Percentiles rank a stretch among this genome's conserved stretches.
Evolutionary conservation across 2,329 filamentous ascomycete species (phyloP).

Genomic region (Aspergillus fumigatus): DNA sequence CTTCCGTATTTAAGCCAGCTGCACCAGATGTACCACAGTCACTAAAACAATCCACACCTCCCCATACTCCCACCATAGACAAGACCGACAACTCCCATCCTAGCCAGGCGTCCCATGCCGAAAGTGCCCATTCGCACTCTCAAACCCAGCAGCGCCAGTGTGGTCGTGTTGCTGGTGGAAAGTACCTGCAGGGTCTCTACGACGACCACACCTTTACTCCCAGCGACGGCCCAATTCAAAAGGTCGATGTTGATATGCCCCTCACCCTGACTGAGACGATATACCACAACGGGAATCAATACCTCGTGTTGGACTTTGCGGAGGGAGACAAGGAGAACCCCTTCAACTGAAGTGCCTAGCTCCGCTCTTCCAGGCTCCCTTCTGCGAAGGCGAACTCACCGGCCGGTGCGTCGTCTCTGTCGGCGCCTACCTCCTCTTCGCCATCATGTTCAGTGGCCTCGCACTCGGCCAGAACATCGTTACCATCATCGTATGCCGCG

Average conservation of each 20-base stretch:
- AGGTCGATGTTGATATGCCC: slow-evolving; percentile 48
- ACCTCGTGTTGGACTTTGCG: slow-evolving; percentile 45
- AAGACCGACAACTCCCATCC: slow-evolving; percentile 19
- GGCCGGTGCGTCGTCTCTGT: slow-evolving; percentile 46
- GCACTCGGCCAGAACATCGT: slow-evolving; percentile 46
- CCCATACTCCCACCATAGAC: slow-evolving; percentile 16
- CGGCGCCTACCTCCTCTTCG: slow-evolving; percentile 45
- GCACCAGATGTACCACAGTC: too few species aligned
- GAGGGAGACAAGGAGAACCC: slow-evolving; percentile 47
- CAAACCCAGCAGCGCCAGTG: slow-evolving; percentile 6
- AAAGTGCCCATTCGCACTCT: slow-evolving; percentile 14
- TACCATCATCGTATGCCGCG: slow-evolving; percentile 46
- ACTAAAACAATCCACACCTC: neutral
- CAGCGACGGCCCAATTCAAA: slow-evolving; percentile 19
- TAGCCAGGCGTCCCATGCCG: slow-evolving; percentile 20
- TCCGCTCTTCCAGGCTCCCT: slow-evolving; percentile 46
- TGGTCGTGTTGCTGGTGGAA: slow-evolving; percentile 25
- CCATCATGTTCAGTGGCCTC: slow-evolving; percentile 46
- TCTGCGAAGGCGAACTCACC: slow-evolving; percentile 50
- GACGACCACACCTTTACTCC: slow-evolving; percentile 17
- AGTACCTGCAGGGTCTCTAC: slow-evolving; percentile 19
- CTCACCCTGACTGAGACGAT: slow-evolving; percentile 44
- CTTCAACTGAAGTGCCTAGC: slow-evolving; percentile 49
- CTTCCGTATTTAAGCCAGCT: too few species aligned
- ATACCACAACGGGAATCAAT: slow-evolving; percentile 42